Evolutionary conservation across 2,329 filamentous ascomycete species (phyloP).

Genomic region (Conoideocrella luteorostrata): DNA sequence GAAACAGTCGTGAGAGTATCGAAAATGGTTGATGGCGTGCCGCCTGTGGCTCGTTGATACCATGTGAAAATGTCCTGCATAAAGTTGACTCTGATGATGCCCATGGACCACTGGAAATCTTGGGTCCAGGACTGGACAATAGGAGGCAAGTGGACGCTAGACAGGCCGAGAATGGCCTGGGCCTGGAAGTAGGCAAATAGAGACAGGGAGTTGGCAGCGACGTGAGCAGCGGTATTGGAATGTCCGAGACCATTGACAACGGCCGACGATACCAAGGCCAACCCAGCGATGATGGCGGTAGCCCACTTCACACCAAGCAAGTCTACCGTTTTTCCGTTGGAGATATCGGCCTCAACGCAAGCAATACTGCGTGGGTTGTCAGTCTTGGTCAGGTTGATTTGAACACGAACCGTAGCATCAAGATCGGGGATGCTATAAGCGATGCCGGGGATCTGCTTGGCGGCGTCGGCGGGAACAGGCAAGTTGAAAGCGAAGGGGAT

Average conservation of each 20-base stretch:
- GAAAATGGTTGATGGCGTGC: constrained; percentile 72
- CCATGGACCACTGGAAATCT: constrained; percentile 98
- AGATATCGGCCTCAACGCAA: constrained; percentile 81
- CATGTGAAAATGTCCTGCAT: constrained; percentile 86
- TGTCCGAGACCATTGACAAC: constrained; percentile 86
- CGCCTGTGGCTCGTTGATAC: constrained; percentile 92
- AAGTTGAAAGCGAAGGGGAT: constrained; percentile 70
- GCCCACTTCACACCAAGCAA: constrained; percentile 84
- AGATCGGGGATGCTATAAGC: constrained; percentile 87
- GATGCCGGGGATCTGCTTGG: constrained; percentile 68
- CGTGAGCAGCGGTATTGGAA: constrained; percentile 88
- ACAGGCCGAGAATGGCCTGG: constrained; percentile 85
- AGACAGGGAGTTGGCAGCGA: constrained; percentile 89
- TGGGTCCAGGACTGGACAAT: constrained; percentile 92
- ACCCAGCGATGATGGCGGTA: constrained; percentile 78
- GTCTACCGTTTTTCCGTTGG: constrained; percentile 89
- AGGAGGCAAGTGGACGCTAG: constrained; percentile 72
- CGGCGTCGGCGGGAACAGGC: constrained; percentile 47
- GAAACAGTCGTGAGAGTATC: constrained; percentile 68
- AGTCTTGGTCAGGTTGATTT: constrained; percentile 63
- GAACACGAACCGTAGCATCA: constrained; percentile 76
- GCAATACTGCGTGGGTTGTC: constrained; percentile 56
- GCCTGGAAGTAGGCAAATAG: constrained; percentile 93
- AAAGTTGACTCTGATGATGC: constrained; percentile 82
- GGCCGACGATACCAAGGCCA: constrained; percentile 78